These are phyloP conservation scores for Lathyrus aphaca DNA, from an alignment of 306 rosid species.

Conservation along the genomic window DNA sequence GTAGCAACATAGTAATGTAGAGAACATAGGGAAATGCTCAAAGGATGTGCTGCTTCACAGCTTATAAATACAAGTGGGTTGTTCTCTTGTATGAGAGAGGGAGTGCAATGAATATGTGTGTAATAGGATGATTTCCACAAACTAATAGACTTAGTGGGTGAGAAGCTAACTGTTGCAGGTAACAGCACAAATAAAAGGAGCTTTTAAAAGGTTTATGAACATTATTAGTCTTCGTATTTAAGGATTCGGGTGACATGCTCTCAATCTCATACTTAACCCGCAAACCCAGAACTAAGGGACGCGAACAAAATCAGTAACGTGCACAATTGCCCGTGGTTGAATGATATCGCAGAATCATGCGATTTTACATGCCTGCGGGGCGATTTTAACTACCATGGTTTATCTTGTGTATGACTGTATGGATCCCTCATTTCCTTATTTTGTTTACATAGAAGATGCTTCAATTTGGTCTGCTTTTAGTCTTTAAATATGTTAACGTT, in stretches of 20 bases:
- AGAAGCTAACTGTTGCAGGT: background rate
- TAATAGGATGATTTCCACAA: background rate
- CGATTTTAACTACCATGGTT: background rate
- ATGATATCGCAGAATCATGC: background rate
- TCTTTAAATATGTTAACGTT: constrained; percentile 7
- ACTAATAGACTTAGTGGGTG: background rate
- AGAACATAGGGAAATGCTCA: too few species aligned
- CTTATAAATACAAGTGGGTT: too few species aligned
- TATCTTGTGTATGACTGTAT: background rate
- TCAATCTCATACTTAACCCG: too few species aligned
- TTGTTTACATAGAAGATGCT: constrained; percentile 25
- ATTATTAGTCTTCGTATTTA: too few species aligned
- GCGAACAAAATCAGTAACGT: background rate
- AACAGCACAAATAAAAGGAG: background rate
- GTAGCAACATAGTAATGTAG: too few species aligned
- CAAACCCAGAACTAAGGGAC: too few species aligned
- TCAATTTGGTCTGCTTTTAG: constrained; percentile 16
- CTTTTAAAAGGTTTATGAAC: background rate
- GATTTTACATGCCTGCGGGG: background rate
- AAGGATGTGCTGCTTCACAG: too few species aligned
- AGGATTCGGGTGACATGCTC: too few species aligned
- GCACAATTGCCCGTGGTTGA: background rate
- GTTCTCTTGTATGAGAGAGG: background rate
- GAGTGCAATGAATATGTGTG: background rate
- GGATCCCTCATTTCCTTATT: constrained; percentile 3